Evolutionary conservation across 108 stramenopile species (phyloP).

Genomic region (Nannochloropsis oceanica): DNA sequence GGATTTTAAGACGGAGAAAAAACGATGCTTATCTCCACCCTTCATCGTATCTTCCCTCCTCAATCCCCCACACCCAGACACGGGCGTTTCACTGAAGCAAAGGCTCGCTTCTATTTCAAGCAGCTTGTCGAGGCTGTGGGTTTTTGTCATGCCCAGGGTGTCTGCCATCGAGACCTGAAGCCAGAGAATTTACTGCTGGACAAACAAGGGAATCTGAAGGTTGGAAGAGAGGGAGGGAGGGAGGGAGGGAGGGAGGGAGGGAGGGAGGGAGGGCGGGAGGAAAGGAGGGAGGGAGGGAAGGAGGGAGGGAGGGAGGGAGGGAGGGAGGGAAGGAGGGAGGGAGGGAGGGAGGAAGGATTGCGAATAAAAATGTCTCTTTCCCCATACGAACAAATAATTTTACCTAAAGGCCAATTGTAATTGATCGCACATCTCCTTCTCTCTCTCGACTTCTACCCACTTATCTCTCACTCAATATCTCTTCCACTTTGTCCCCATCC

Average conservation of each 20-base stretch:
- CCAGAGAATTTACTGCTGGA: slow-evolving; percentile 64
- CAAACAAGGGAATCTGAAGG: slow-evolving; percentile 59
- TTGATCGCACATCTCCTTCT: not conserved
- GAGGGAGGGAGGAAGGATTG: not conserved
- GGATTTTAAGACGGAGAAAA: not conserved
- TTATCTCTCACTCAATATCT: not conserved
- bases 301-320: not conserved
- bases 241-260: not conserved
- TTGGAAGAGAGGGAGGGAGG: not conserved
- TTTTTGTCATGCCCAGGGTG: not conserved
- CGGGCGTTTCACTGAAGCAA: slow-evolving; percentile 46
- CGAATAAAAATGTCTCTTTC: not conserved
- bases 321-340: not conserved
- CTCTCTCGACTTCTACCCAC: not conserved
- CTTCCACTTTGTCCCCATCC: not conserved
- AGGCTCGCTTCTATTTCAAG: slow-evolving; percentile 55
- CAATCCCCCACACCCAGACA: not conserved
- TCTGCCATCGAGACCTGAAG: slow-evolving; percentile 49
- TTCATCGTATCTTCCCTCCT: not conserved
- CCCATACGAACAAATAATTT: not conserved
- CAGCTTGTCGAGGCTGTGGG: slow-evolving; percentile 47
- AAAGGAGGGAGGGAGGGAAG: not conserved
- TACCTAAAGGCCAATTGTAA: not conserved
- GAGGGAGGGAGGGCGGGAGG: not conserved
- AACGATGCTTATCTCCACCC: no score